Percentiles rank a stretch among this genome's conserved stretches.
These are phyloP conservation scores for Aspergillus intermedius DNA, from an alignment of 2,329 filamentous ascomycete species.

Conservation along the genomic window DNA sequence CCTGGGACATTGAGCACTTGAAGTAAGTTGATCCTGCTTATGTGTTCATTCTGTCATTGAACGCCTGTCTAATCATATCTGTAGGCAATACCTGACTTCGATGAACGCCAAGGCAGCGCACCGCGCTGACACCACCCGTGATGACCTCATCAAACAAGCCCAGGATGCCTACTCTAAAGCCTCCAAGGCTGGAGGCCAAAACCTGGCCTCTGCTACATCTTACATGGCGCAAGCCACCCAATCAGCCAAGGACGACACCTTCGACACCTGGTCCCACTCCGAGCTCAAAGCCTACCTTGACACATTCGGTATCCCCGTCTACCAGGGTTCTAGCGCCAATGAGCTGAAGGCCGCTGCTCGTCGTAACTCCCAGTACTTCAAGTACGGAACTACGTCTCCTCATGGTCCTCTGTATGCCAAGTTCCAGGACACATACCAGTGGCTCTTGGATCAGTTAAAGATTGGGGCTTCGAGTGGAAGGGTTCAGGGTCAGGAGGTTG, in stretches of 20 bases:
- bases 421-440: conserved; percentile 43
- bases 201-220: conserved; percentile 61
- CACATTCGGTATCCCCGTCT: conserved; percentile 64
- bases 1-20: conserved; percentile 65
- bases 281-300: conserved; percentile 76
- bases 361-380: conserved; percentile 69
- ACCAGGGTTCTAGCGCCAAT: conserved; percentile 62
- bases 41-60: conserved; percentile 6
- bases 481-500: conserved; percentile 43
- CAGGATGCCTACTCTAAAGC: conserved; percentile 42
- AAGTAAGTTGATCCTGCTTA: conserved; percentile 48
- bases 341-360: conserved; percentile 65
- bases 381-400: conserved; percentile 64
- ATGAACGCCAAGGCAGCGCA: conserved; percentile 51
- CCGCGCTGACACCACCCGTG: conserved; percentile 60
- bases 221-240: conserved; percentile 62
- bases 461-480: conserved; percentile 43
- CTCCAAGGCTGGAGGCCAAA: conserved; percentile 40
- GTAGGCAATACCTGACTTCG: conserved; percentile 44
- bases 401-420: conserved; percentile 61
- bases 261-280: conserved; percentile 64
- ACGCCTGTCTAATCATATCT: conserved; percentile 27
- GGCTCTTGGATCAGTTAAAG: conserved; percentile 45
- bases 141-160: conserved; percentile 61
- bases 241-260: conserved; percentile 58